phyloP scores from a whole-genome alignment of 257 asterid genomes.

The Prunella vulgaris region DNA sequence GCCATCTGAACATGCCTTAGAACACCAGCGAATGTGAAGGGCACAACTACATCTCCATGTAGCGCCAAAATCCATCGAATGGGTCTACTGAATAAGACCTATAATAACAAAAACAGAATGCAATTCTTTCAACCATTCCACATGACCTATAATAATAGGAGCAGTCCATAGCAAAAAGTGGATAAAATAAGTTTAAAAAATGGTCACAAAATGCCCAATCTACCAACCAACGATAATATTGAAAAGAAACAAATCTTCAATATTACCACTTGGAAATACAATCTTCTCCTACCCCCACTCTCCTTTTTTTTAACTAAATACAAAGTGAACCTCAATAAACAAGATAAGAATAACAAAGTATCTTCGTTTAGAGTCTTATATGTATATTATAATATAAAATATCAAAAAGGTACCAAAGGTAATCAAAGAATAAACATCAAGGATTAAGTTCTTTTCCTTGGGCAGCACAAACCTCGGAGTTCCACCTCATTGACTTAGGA shows the following conservation, averaged over 20 bases:
- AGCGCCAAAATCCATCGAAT: constrained; percentile 94
- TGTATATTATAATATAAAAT: neutral
- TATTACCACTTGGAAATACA: neutral
- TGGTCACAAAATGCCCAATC: neutral
- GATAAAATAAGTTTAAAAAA: neutral
- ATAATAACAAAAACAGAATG: constrained; percentile 8
- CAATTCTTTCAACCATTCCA: constrained; percentile 8
- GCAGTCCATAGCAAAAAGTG: constrained; percentile 6
- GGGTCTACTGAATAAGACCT: constrained; percentile 95
- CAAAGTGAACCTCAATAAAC: neutral
- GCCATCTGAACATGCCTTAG: constrained; percentile 49
- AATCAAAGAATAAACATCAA: neutral
- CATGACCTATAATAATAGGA: constrained; percentile 1
- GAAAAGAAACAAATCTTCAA: constrained; percentile 7
- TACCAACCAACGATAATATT: neutral
- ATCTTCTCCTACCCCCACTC: neutral
- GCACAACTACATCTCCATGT: constrained; percentile 75
- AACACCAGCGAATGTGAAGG: constrained; percentile 76
- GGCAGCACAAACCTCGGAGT: constrained; percentile 72
- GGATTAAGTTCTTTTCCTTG: constrained; percentile 4
- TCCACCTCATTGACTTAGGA: constrained; percentile 98
- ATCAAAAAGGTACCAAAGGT: neutral
- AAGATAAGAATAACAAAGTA: neutral
- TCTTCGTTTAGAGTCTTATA: neutral
- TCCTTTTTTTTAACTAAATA: neutral